These are phyloP conservation scores for Volvariella surrecta DNA, from an alignment of 1,284 basidiomycete species.

Conservation along the genomic window DNA sequence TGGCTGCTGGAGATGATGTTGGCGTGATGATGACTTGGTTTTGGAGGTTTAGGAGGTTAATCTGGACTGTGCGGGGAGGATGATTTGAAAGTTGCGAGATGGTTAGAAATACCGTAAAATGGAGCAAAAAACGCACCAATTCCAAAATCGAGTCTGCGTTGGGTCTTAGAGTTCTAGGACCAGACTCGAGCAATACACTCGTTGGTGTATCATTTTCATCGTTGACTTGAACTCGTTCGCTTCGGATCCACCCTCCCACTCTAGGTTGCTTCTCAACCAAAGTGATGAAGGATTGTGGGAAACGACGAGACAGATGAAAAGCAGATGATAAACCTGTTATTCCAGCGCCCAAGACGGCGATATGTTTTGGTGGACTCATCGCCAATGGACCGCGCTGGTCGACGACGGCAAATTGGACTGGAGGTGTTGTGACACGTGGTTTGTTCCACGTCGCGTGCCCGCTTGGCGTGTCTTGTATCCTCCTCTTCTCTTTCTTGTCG, in stretches of 20 bases:
- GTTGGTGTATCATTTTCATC: slow-evolving; percentile 26
- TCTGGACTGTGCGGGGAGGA: slow-evolving; percentile 34
- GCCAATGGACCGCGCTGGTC: too few relatives aligned
- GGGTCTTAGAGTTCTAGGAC: slow-evolving; percentile 78
- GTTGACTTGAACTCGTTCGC: slow-evolving; percentile 40
- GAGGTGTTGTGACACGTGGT: neutral
- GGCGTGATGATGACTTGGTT: slow-evolving; percentile 56
- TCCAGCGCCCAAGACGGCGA: slow-evolving; percentile 76
- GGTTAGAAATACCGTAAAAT: too few relatives aligned
- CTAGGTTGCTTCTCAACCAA: slow-evolving; percentile 59
- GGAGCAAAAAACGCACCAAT: slow-evolving; percentile 47
- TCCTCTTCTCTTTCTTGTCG: neutral
- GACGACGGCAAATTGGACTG: neutral
- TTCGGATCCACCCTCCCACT: slow-evolving; percentile 81
- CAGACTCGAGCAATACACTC: slow-evolving; percentile 65
- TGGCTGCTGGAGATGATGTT: slow-evolving; percentile 60
- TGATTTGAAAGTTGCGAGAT: neutral
- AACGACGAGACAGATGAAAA: slow-evolving; percentile 64
- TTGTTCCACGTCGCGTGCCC: neutral
- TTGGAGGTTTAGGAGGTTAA: slow-evolving; percentile 62
- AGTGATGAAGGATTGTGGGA: slow-evolving; percentile 51
- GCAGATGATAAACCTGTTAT: slow-evolving; percentile 78
- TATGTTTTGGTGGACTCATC: slow-evolving; percentile 23
- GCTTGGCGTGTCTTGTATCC: neutral
- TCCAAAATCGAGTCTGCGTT: slow-evolving; percentile 68